Evolutionary conservation across 305 asterid species (phyloP).

Genomic region (Fraxinus sp.): DNA sequence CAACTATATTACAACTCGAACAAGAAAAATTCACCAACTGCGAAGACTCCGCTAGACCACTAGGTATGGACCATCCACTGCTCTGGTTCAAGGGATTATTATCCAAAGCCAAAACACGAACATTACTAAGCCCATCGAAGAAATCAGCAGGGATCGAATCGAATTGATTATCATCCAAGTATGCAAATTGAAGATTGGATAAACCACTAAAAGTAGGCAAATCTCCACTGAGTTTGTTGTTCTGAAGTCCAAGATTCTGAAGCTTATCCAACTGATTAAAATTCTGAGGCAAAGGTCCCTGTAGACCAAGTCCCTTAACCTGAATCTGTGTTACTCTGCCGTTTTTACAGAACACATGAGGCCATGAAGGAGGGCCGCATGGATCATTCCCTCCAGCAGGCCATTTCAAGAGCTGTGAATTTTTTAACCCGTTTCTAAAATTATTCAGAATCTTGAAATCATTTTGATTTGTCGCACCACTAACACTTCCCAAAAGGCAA

Average conservation of each 20-base stretch:
- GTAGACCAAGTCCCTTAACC: slow-evolving; percentile 61
- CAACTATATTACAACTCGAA: slow-evolving; percentile 57
- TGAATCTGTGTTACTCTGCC: slow-evolving; percentile 85
- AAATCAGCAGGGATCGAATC: slow-evolving; percentile 68
- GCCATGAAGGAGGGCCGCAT: slow-evolving; percentile 89
- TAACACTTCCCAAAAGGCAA: slow-evolving; percentile 34
- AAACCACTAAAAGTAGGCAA: slow-evolving; percentile 73
- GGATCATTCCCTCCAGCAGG: slow-evolving; percentile 64
- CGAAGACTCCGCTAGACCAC: slow-evolving; percentile 47
- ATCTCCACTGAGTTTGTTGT: slow-evolving; percentile 55
- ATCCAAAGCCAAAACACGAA: slow-evolving; percentile 67
- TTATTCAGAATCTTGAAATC: slow-evolving; percentile 63
- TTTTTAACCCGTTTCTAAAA: slow-evolving; percentile 57
- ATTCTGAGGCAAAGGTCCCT: slow-evolving; percentile 69
- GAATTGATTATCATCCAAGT: slow-evolving; percentile 59
- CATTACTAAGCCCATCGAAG: slow-evolving; percentile 54
- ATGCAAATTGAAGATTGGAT: slow-evolving; percentile 58
- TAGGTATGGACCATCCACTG: slow-evolving; percentile 71
- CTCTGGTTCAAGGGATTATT: slow-evolving; percentile 57
- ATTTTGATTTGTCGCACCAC: slow-evolving; percentile 46
- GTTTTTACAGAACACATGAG: slow-evolving; percentile 61
- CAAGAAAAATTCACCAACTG: slow-evolving; percentile 72
- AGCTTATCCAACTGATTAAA: slow-evolving; percentile 56
- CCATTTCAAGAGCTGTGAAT: slow-evolving; percentile 79
- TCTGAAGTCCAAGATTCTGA: slow-evolving; percentile 69